These are phyloP conservation scores for Alloteropsis semialata DNA, from an alignment of 176 grass and related monocot species.

Conservation along the genomic window DNA sequence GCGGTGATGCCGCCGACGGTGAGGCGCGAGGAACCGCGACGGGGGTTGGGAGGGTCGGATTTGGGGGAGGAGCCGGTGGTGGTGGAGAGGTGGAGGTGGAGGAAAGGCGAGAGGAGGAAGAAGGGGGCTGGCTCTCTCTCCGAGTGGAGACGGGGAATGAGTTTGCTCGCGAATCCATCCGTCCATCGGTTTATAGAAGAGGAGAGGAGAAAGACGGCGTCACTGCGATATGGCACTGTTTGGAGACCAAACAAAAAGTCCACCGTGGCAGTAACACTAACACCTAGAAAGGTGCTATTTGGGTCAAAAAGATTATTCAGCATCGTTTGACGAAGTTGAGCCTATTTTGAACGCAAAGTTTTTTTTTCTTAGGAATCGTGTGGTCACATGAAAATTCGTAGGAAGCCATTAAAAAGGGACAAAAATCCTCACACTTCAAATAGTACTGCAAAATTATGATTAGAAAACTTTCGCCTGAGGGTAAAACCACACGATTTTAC, in stretches of 20 bases:
- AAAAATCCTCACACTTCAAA: too few relatives aligned
- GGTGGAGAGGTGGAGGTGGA: too few relatives aligned
- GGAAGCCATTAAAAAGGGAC: too few relatives aligned
- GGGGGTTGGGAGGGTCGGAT: neutral
- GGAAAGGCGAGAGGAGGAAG: neutral
- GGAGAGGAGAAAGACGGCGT: neutral
- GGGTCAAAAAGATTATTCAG: neutral
- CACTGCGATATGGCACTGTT: neutral
- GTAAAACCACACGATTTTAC: too few relatives aligned
- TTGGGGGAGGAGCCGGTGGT: neutral
- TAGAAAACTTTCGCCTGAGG: too few relatives aligned
- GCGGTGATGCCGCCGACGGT: neutral
- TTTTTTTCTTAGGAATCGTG: neutral
- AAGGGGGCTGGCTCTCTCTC: neutral
- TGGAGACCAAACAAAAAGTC: neutral
- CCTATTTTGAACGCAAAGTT: neutral
- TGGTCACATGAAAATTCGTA: neutral
- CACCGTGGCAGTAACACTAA: neutral
- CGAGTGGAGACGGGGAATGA: slow-evolving; percentile 2
- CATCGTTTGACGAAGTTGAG: neutral
- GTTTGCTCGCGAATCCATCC: neutral
- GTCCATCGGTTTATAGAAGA: neutral
- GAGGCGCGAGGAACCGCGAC: neutral
- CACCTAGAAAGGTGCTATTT: neutral
- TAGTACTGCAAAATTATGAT: too few relatives aligned